phyloP scores from a whole-genome alignment of 75 land plant species.

The Selaginella moellendorffii region DNA sequence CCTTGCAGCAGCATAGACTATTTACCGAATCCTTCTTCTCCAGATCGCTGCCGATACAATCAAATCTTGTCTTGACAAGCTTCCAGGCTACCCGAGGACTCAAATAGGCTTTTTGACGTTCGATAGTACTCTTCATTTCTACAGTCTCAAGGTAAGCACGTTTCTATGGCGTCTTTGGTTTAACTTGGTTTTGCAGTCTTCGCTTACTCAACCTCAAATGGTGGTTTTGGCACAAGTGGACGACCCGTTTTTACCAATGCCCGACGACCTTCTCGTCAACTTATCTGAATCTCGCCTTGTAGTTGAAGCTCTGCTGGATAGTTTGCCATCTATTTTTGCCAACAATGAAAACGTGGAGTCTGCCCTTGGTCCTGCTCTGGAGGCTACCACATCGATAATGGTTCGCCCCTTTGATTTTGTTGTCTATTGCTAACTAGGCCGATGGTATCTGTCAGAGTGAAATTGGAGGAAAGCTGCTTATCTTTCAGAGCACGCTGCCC shows the following conservation, averaged over 20 bases:
- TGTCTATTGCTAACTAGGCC: too few species aligned
- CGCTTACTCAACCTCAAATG: constrained; percentile 97
- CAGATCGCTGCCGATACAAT: constrained; percentile 88
- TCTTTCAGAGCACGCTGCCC: constrained; percentile 85
- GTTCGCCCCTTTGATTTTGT: constrained; percentile 28
- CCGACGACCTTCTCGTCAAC: constrained; percentile 96
- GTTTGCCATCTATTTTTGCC: constrained; percentile 86
- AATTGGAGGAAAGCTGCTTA: constrained; percentile 88
- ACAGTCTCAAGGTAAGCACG: constrained; percentile 77
- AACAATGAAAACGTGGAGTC: constrained; percentile 68
- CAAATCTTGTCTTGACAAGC: constrained; percentile 61
- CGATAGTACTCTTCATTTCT: constrained; percentile 92
- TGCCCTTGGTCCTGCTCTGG: constrained; percentile 91
- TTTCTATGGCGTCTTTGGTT: too few species aligned
- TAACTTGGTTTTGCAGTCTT: constrained; percentile 51
- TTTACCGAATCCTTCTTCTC: too few species aligned
- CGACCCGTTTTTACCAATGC: constrained; percentile 89
- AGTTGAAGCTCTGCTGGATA: constrained; percentile 84
- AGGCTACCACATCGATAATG: constrained; percentile 84
- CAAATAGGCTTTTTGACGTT: constrained; percentile 92
- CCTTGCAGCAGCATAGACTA: too few species aligned
- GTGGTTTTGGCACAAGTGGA: constrained; percentile 95
- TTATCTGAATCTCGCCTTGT: constrained; percentile 81
- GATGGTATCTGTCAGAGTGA: constrained; percentile 46
- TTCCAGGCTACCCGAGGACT: constrained; percentile 86